Base-by-base conservation (phyloP, 495 filamentous ascomycete species). In the Penicillium angulare region DNA sequence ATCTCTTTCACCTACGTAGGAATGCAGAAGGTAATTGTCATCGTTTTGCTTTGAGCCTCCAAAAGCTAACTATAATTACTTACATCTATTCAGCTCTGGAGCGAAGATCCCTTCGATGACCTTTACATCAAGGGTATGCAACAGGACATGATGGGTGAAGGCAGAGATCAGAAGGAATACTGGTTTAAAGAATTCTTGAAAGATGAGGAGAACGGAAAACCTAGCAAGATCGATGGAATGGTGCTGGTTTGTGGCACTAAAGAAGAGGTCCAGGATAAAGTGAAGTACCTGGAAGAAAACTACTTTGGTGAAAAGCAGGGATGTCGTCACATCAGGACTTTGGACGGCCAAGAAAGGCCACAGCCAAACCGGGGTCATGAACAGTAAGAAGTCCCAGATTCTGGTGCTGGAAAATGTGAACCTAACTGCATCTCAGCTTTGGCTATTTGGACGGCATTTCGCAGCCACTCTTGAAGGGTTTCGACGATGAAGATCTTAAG, bases 1-100 rank as follows among this genome's bases (percentile, higher is more conserved):
- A 61, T 71, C 32, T 53, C 57, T 18, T 69, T 71, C 41, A 61
- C 48, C 23, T 46, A 53, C 24, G 66, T 55, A 31, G 67, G 67
- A 3, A 51, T 69, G 35, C 13, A 24, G 2, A 48, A 59, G 38
- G 67, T 69, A 53, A 51, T 21, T 49, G 15, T 32, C 26, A 20
- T 49, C 21, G n/a, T 20, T 3, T 32, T 27, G 29, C 24, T 51
- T 42, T n/a, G n/a, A n/a, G n/a, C 15, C 21, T 16, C 29, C 15
- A 24, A n/a, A n/a, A n/a, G n/a, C n/a, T n/a, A n/a, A n/a, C n/a
- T n/a, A n/a, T n/a, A n/a, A n/a, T n/a, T n/a, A n/a, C n/a, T n/a
- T n/a, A n/a, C n/a, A n/a, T n/a, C n/a, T n/a, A n/a, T n/a, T n/a
- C 44, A 51, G 48, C 39, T 51, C 27, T 10, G n/a, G 29, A 24